phyloP scores from a whole-genome alignment of 2,329 filamentous ascomycete species.

The Stagonosporopsis rhizophila region DNA sequence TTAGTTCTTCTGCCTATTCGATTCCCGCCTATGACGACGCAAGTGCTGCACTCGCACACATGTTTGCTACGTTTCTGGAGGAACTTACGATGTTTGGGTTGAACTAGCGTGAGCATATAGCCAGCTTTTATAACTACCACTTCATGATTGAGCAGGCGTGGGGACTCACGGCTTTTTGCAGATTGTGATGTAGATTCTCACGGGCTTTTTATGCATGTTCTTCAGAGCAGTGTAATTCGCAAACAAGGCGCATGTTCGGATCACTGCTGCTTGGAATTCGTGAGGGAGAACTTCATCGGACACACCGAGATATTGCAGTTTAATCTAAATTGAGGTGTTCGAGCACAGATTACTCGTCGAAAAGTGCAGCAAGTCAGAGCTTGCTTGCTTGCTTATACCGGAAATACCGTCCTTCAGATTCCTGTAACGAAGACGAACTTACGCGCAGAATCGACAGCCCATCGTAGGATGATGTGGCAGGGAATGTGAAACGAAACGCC shows the following conservation, averaged over 20 bases:
- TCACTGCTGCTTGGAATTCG: background rate
- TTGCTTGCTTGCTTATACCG: background rate
- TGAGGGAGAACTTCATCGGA: background rate
- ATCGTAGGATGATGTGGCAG: background rate
- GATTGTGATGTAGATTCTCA: too few relatives aligned
- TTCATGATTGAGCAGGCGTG: too few relatives aligned
- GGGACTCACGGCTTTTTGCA: too few relatives aligned
- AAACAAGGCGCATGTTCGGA: background rate
- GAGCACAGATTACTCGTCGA: background rate
- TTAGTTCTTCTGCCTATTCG: too few relatives aligned
- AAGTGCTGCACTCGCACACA: too few relatives aligned
- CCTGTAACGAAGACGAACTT: background rate
- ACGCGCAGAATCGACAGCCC: constrained; percentile 1
- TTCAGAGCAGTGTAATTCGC: too few relatives aligned
- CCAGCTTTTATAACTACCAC: too few relatives aligned
- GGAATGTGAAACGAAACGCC: constrained; percentile 6
- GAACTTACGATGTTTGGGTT: too few relatives aligned
- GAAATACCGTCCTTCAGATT: background rate
- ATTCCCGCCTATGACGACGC: too few relatives aligned
- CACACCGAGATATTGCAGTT: background rate
- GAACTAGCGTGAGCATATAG: too few relatives aligned
- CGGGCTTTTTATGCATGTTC: too few relatives aligned
- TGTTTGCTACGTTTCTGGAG: too few relatives aligned
- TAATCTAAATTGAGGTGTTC: background rate
- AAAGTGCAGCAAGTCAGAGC: background rate